These are phyloP conservation scores for Geotrichum australiense DNA, from an alignment of 1,139 yeast genomes.

Conservation along the genomic window DNA sequence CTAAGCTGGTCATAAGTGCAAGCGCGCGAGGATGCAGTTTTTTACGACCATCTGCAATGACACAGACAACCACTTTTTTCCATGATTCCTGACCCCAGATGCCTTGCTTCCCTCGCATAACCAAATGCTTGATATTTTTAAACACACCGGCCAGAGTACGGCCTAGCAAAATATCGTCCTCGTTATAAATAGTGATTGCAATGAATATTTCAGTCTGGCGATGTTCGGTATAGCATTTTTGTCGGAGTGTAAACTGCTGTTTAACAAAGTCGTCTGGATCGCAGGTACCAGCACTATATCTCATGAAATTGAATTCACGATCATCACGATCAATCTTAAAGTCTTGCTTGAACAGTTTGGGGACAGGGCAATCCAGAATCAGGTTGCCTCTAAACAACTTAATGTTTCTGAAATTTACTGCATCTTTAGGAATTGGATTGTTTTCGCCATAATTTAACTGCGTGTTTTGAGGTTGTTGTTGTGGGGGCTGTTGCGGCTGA, in stretches of 20 bases:
- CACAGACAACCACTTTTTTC: constrained; percentile 69
- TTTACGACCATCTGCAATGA: constrained; percentile 72
- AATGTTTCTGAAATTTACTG: constrained; percentile 39
- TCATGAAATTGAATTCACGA: constrained; percentile 67
- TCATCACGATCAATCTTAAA: constrained; percentile 35
- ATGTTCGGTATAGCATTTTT: constrained; percentile 56
- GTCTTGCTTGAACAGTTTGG: constrained; percentile 42
- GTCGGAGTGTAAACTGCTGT: constrained; percentile 58
- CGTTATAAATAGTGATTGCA: constrained; percentile 75
- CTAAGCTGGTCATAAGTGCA: constrained; percentile 62
- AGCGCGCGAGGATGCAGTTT: constrained; percentile 60
- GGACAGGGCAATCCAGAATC: constrained; percentile 71
- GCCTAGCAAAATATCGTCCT: constrained; percentile 64
- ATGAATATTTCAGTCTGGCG: constrained; percentile 67
- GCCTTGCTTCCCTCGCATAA: constrained; percentile 49
- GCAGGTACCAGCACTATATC: constrained; percentile 77
- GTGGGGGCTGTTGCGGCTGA: constrained; percentile 19
- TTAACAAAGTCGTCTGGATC: constrained; percentile 58
- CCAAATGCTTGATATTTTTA: constrained; percentile 59
- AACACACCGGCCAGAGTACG: constrained; percentile 72
- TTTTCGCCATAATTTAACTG: too few species aligned
- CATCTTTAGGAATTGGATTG: too few species aligned
- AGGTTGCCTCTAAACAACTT: constrained; percentile 62
- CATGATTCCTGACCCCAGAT: constrained; percentile 77
- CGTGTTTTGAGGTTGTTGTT: constrained; percentile 11